phyloP scores from a whole-genome alignment of 805 yeast species.

The Candida methanosorbosa region DNA sequence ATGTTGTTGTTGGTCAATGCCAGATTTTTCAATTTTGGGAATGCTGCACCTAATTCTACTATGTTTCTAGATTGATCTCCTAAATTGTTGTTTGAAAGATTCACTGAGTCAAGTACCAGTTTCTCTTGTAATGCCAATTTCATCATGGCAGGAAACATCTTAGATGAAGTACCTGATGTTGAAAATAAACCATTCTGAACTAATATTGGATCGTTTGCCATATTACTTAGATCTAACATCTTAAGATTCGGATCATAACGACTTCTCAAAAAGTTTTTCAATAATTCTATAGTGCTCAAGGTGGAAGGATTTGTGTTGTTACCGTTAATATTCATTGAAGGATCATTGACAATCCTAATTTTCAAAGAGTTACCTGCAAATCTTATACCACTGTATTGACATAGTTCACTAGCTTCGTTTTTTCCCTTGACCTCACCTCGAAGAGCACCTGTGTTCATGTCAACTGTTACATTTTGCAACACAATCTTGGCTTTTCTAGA shows the following conservation, averaged over 20 bases:
- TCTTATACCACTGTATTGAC: slow-evolving; percentile 63
- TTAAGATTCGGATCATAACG: slow-evolving; percentile 60
- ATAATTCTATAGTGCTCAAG: slow-evolving; percentile 54
- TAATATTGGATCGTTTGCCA: slow-evolving; percentile 56
- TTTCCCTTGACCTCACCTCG: slow-evolving; percentile 48
- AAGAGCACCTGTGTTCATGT: slow-evolving; percentile 40
- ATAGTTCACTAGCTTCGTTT: slow-evolving; percentile 50
- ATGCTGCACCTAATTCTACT: slow-evolving; percentile 59
- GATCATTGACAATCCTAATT: slow-evolving; percentile 30
- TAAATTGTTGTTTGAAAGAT: slow-evolving; percentile 57
- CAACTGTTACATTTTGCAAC: slow-evolving; percentile 43
- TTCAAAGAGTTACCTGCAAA: slow-evolving; percentile 69
- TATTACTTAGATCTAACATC: slow-evolving; percentile 60
- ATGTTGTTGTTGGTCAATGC: slow-evolving; percentile 75
- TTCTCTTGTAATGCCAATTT: slow-evolving; percentile 54
- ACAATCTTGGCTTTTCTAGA: slow-evolving; percentile 55
- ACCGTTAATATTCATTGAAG: slow-evolving; percentile 9
- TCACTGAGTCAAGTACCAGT: slow-evolving; percentile 60
- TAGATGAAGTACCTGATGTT: slow-evolving; percentile 38
- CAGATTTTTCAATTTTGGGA: slow-evolving; percentile 69
- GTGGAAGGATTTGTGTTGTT: slow-evolving; percentile 9
- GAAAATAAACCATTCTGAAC: slow-evolving; percentile 52
- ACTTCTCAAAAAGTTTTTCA: slow-evolving; percentile 50
- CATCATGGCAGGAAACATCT: slow-evolving; percentile 86
- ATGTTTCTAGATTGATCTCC: slow-evolving; percentile 44